Conservation (phyloP, 768 basidiomycete genomes). For the Inosperma sp. region DNA sequence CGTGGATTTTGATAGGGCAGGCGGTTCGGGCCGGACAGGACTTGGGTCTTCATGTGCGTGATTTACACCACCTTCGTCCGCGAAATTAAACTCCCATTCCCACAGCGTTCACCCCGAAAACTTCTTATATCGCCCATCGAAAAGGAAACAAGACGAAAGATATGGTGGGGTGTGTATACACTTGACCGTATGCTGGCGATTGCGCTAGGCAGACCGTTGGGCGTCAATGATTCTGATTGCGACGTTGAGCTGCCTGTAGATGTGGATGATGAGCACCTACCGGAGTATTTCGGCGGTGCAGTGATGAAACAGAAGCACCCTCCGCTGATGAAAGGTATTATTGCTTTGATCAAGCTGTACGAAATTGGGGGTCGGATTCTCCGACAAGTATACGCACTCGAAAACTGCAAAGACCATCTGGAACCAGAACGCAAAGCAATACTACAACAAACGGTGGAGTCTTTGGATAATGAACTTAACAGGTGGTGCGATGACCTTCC, state of each 20-base stretch:
- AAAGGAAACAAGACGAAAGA: slow-evolving; percentile 85
- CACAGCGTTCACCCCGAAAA: slow-evolving; percentile 76
- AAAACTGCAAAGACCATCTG: slow-evolving; percentile 67
- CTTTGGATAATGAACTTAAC: slow-evolving; percentile 68
- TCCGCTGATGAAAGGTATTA: slow-evolving; percentile 77
- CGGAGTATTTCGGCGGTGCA: slow-evolving; percentile 67
- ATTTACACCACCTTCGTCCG: slow-evolving; percentile 2
- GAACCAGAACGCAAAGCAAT: slow-evolving; percentile 72
- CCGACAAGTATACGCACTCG: slow-evolving; percentile 77
- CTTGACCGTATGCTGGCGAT: slow-evolving; percentile 91
- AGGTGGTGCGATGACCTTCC: slow-evolving; percentile 85
- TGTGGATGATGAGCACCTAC: slow-evolving; percentile 74
- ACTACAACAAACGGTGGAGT: slow-evolving; percentile 74
- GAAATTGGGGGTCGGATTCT: slow-evolving; percentile 81
- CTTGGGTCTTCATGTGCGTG: slow-evolving; percentile 82
- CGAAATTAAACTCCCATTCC: slow-evolving; percentile 17
- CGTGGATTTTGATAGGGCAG: slow-evolving; percentile 90
- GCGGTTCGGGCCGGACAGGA: slow-evolving; percentile 88
- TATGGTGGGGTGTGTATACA: slow-evolving; percentile 93
- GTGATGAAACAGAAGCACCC: slow-evolving; percentile 50
- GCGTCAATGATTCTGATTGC: slow-evolving; percentile 85
- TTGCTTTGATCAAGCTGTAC: slow-evolving; percentile 72
- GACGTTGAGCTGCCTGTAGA: slow-evolving; percentile 83
- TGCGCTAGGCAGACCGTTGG: slow-evolving; percentile 82
- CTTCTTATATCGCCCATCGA: slow-evolving; percentile 66